A percentile compares a stretch with the other conserved stretches of the same genome.
Evolutionary conservation across 805 yeast species (phyloP).

Genomic region (Metschnikowia dekortorum): DNA sequence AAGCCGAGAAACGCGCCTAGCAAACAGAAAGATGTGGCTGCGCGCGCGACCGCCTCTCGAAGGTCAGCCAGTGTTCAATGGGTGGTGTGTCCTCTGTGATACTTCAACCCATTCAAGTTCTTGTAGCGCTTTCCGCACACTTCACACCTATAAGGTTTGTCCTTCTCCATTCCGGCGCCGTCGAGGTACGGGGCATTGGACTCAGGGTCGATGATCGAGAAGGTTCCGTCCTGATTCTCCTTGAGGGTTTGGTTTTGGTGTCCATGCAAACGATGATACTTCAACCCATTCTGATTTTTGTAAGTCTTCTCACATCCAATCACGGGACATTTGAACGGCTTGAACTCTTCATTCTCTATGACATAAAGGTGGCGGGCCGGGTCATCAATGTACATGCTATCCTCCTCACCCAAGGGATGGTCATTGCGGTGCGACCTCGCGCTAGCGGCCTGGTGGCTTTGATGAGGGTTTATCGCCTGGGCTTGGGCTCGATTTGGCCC

Average conservation of each 20-base stretch:
- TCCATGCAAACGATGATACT: constrained; percentile 93
- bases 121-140: constrained; percentile 97
- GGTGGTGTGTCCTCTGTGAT: constrained; percentile 97
- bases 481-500: constrained; percentile 4
- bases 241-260: constrained; percentile 93
- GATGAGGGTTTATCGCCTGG: constrained; percentile 8
- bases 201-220: constrained; percentile 88
- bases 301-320: constrained; percentile 97
- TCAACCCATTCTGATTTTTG: constrained; percentile 95
- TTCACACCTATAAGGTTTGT: constrained; percentile 97
- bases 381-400: constrained; percentile 85
- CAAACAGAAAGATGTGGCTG: not conserved
- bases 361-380: constrained; percentile 94
- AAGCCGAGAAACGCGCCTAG: not conserved
- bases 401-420: constrained; percentile 34
- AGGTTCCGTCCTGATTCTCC: constrained; percentile 89
- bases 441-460: not conserved
- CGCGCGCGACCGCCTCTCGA: not conserved
- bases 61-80: constrained; percentile 44
- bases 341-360: constrained; percentile 84
- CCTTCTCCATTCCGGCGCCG: constrained; percentile 93
- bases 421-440: constrained; percentile 8
- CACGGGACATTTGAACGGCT: constrained; percentile 97
- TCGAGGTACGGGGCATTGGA: constrained; percentile 85
- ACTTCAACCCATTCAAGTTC: constrained; percentile 91